Evolutionary conservation across 192 early-diverging fungal genomes (phyloP), one percentile per base, ranked within the genome.

Genomic region (Thoreauomyces humboldtii): DNA sequence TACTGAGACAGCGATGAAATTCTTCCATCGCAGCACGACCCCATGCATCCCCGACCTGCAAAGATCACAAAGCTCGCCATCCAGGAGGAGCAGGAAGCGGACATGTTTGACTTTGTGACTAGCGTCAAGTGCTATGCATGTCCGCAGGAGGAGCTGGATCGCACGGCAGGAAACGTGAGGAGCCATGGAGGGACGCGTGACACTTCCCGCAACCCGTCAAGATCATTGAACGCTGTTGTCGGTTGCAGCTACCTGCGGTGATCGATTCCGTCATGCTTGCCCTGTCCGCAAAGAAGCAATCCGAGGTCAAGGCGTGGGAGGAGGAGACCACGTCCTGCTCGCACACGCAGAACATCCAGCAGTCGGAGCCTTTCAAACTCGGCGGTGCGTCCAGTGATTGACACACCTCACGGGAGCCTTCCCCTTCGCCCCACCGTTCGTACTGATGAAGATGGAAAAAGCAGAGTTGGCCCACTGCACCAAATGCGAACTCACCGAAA

Each of bases 51-150:
- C n/a, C 86, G 84, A 11, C 89, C 92, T 46, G 81, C 81, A 56
- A 98, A 98, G 74, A 90, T 96, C n/a, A 94, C 90, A 24, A 95
- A 93, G 71, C 86, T 99, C 36, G 92, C 87, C 29, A 93, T 99
- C 52, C 76, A 81, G 0, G 89, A 83, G 36, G 92, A 95, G 56
- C 65, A 67, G 27, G 88, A 92, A 11, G 74, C 84, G 19, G 82
- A 88, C 29, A 70, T 78, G 44, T 95, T 91, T 70, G 90, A 96
- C 54, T 86, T 77, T 58, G 55, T 82, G 46, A 92, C 89, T 0
- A 70, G 74, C 25, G 81, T 91, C 60, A 85, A 85, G 44, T 98
- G 96, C 79, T 90, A 89, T 76, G 82, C 73, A 1, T 97, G 94
- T 72, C 76, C 78, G 24, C 81, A 74, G 35, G 77, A 73, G 19